phyloP scores from a whole-genome alignment of 192 early-diverging fungal species.

The Geranomyces michiganensis region DNA sequence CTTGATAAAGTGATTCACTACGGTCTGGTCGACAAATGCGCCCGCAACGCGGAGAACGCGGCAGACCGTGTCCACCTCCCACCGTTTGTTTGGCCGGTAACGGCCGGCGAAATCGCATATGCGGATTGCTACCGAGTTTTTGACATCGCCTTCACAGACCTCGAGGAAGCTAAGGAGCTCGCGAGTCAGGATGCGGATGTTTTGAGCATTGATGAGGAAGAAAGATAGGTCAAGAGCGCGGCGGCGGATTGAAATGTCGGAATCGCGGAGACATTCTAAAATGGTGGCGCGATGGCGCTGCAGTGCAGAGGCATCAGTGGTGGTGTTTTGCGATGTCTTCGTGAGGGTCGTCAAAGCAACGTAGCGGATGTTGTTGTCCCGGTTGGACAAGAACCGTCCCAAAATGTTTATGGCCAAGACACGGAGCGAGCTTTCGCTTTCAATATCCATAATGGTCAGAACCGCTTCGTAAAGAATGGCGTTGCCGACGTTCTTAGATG shows the following conservation, averaged over 20 bases:
- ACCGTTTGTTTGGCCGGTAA: slow-evolving; percentile 92
- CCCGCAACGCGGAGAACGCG: slow-evolving; percentile 76
- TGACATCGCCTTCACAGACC: slow-evolving; percentile 85
- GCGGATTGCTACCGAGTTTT: slow-evolving; percentile 85
- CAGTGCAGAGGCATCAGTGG: slow-evolving; percentile 88
- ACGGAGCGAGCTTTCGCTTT: slow-evolving; percentile 85
- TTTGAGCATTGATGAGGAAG: slow-evolving; percentile 91
- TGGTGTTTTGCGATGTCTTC: slow-evolving; percentile 65
- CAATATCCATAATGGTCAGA: slow-evolving; percentile 93
- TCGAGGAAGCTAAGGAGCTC: slow-evolving; percentile 94
- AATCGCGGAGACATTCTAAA: slow-evolving; percentile 91
- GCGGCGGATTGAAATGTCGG: slow-evolving; percentile 94
- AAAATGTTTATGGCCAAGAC: slow-evolving; percentile 98
- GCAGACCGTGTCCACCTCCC: slow-evolving; percentile 95
- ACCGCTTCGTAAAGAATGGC: slow-evolving; percentile 98
- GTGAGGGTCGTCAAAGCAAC: slow-evolving; percentile 98
- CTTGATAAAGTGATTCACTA: slow-evolving; percentile 80
- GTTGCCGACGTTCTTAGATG: slow-evolving; percentile 94
- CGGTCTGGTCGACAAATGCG: slow-evolving; percentile 52
- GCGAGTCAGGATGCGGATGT: slow-evolving; percentile 88
- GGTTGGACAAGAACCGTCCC: slow-evolving; percentile 91
- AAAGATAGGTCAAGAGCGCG: slow-evolving; percentile 95
- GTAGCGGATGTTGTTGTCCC: slow-evolving; percentile 96
- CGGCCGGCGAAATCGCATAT: slow-evolving; percentile 91
- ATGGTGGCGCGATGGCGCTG: slow-evolving; percentile 98